A percentile compares a stretch with the other conserved stretches of the same genome.
These are phyloP conservation scores for Phytophthora hibernalis DNA, from an alignment of 352 stramenopile species.

Conservation along the genomic window DNA sequence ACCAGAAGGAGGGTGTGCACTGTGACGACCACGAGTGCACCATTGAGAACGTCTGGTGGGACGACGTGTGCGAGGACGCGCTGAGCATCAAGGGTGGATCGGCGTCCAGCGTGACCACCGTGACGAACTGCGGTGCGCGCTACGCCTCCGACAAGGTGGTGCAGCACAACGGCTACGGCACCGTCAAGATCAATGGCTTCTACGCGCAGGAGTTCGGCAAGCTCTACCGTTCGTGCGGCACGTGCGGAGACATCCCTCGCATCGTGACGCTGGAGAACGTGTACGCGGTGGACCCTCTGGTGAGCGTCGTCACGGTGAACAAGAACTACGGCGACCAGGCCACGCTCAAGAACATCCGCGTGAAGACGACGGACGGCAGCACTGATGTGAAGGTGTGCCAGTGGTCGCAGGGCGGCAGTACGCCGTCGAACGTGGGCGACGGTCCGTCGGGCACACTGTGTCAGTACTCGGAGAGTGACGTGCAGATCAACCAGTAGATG, in stretches of 20 bases:
- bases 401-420: constrained; percentile 28
- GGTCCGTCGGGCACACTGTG: constrained; percentile 26
- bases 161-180: too few relatives aligned
- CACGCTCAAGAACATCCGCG: constrained; percentile 45
- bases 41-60: too few relatives aligned
- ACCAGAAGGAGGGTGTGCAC: too few relatives aligned
- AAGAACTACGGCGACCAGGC: constrained; percentile 38
- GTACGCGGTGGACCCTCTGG: constrained; percentile 24
- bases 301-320: constrained; percentile 22
- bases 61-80: too few relatives aligned
- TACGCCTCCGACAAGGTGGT: too few relatives aligned
- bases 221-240: constrained; percentile 9
- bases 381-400: constrained; percentile 28
- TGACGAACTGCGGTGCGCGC: too few relatives aligned
- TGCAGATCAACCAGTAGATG: constrained; percentile 23
- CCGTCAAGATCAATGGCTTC: too few relatives aligned
- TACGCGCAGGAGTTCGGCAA: constrained; percentile 9
- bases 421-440: constrained; percentile 36
- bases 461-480: constrained; percentile 31
- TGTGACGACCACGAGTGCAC: too few relatives aligned
- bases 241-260: constrained; percentile 8
- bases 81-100: too few relatives aligned
- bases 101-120: too few relatives aligned
- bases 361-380: constrained; percentile 28
- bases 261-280: constrained; percentile 32